These are phyloP conservation scores for Wallacemonas collosoma DNA, from an alignment of 208 protist genomes.

Conservation along the genomic window DNA sequence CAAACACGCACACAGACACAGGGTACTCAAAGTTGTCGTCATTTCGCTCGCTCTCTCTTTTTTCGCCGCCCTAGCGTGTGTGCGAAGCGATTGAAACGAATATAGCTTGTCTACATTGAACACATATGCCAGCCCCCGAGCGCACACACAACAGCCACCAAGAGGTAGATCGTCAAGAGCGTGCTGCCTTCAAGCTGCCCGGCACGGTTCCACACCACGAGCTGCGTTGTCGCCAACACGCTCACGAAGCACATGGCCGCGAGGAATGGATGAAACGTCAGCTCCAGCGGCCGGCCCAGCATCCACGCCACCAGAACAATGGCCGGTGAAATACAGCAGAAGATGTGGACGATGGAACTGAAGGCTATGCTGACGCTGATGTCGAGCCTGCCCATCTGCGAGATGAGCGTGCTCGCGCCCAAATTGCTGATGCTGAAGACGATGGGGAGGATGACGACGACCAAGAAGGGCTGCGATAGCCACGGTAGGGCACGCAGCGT, in stretches of 20 bases:
- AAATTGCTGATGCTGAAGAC: slow-evolving; percentile 58
- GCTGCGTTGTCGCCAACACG: slow-evolving; percentile 55
- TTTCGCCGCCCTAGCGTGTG: too few species aligned
- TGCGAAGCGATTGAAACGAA: too few species aligned
- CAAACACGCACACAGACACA: neutral
- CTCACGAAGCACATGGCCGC: slow-evolving; percentile 56
- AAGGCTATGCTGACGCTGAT: slow-evolving; percentile 73
- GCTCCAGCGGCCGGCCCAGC: slow-evolving; percentile 50
- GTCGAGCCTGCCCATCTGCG: slow-evolving; percentile 69
- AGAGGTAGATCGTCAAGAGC: slow-evolving; percentile 59
- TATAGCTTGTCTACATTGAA: neutral
- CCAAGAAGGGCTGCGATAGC: slow-evolving; percentile 50
- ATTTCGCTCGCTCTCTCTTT: neutral
- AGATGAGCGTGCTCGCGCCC: slow-evolving; percentile 56
- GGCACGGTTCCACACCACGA: slow-evolving; percentile 46
- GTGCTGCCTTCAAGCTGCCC: slow-evolving; percentile 71
- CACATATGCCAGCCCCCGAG: slow-evolving; percentile 49
- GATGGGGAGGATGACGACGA: slow-evolving; percentile 63
- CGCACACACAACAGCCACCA: slow-evolving; percentile 44
- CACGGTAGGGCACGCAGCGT: slow-evolving; percentile 24
- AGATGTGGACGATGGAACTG: slow-evolving; percentile 69
- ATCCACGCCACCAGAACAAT: slow-evolving; percentile 58
- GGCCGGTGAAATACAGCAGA: slow-evolving; percentile 66
- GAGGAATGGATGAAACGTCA: slow-evolving; percentile 69
- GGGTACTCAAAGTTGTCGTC: neutral